A percentile compares a stretch with the other conserved stretches of the same genome.
Conservation (phyloP, 169 alveolate genomes). For the Plasmodium chabaudi region DNA sequence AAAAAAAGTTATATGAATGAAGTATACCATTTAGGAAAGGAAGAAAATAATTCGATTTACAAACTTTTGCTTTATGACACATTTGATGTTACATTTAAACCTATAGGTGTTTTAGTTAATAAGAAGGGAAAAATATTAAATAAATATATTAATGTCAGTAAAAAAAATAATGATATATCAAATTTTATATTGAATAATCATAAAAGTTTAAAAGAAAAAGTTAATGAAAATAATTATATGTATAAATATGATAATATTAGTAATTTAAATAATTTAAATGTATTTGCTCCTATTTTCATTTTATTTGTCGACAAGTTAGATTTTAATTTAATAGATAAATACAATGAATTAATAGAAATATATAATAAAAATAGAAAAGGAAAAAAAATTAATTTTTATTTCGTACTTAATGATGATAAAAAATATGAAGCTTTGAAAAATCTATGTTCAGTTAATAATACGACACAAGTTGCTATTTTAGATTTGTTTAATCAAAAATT, state of each 20-base stretch:
- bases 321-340: constrained; percentile 39
- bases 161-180: constrained; percentile 45
- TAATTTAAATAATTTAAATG: constrained; percentile 53
- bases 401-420: constrained; percentile 49
- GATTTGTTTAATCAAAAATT: constrained; percentile 67
- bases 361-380: constrained; percentile 73
- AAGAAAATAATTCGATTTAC: constrained; percentile 59
- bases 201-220: constrained; percentile 62
- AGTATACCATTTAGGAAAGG: constrained; percentile 42
- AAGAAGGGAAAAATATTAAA: constrained; percentile 65
- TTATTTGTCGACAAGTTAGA: constrained; percentile 45
- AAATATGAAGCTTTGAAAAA: constrained; percentile 63
- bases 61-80: constrained; percentile 48
- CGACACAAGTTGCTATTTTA: constrained; percentile 52
- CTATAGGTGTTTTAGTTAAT: constrained; percentile 46
- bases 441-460: constrained; percentile 32
- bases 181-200: constrained; percentile 41
- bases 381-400: constrained; percentile 62
- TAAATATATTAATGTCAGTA: constrained; percentile 55
- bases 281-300: constrained; percentile 53
- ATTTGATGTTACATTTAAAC: constrained; percentile 64
- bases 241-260: constrained; percentile 58
- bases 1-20: constrained; percentile 46
- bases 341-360: constrained; percentile 27
- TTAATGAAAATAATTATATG: constrained; percentile 57